Evolutionary conservation across 768 basidiomycete species (phyloP).

Genomic region (Galerina marginata): DNA sequence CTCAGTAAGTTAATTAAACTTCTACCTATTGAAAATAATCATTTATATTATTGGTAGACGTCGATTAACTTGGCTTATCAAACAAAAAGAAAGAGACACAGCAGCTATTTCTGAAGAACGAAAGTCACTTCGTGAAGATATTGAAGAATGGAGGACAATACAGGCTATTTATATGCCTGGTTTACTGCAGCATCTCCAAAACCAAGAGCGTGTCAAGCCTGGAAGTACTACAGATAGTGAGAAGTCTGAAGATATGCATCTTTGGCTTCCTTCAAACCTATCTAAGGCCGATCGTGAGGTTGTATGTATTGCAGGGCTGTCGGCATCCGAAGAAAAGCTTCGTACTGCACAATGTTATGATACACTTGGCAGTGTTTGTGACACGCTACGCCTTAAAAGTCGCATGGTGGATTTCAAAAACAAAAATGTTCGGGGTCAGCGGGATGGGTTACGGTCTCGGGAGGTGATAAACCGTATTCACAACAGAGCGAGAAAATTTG

Average conservation of each 20-base stretch:
- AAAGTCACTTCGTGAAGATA: not conserved
- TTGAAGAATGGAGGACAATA: not conserved
- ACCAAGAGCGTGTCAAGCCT: not conserved
- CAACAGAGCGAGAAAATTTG: not conserved
- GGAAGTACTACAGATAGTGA: not conserved
- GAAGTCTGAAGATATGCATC: not conserved
- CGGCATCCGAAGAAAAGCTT: not conserved
- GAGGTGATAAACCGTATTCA: not conserved
- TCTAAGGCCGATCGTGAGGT: not conserved
- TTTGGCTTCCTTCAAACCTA: not conserved
- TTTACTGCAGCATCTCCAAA: not conserved
- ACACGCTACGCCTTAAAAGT: not conserved
- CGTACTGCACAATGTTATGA: not conserved
- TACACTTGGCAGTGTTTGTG: not conserved
- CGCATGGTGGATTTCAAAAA: conserved; percentile 4
- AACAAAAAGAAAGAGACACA: not conserved
- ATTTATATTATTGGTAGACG: not conserved
- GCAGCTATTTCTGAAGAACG: not conserved
- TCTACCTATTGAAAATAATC: not conserved
- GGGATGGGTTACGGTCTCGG: not conserved
- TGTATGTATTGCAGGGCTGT: not conserved
- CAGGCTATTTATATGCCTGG: not conserved
- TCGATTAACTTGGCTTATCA: not conserved
- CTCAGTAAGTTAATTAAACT: not conserved
- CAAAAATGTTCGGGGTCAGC: conserved; percentile 4